Evolutionary conservation across 345 rosid genomes (phyloP).

Genomic region (Salix arbutifolia): DNA sequence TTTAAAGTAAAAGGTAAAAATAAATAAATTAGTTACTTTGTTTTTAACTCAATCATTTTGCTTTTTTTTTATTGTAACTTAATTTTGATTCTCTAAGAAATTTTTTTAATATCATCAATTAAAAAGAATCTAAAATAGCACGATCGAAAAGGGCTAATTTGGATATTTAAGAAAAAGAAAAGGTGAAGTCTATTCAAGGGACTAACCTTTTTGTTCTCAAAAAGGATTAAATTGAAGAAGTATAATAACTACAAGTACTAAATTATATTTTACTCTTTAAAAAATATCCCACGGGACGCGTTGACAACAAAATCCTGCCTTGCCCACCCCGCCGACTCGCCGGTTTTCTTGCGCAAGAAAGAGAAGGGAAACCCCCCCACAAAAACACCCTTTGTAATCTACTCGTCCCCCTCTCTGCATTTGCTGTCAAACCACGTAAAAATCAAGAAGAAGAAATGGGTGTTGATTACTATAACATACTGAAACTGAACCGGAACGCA

Average conservation of each 20-base stretch:
- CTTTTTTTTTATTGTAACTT: too few relatives aligned
- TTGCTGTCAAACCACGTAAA: neutral
- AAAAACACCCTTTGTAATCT: neutral
- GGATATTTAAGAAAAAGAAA: neutral
- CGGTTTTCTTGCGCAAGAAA: neutral
- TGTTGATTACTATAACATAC: slow-evolving; percentile 84
- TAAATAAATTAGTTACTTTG: too few relatives aligned
- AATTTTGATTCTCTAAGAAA: too few relatives aligned
- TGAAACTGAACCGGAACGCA: slow-evolving; percentile 56
- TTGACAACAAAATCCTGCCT: neutral
- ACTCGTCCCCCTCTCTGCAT: neutral
- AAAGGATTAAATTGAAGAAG: neutral
- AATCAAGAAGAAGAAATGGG: slow-evolving; percentile 41
- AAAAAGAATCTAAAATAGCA: too few relatives aligned
- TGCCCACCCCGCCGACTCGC: slow-evolving; percentile 27
- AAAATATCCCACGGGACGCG: neutral
- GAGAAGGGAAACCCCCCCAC: neutral
- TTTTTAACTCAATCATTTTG: too few relatives aligned
- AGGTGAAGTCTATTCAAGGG: neutral
- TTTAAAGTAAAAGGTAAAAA: too few relatives aligned
- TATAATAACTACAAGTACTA: neutral
- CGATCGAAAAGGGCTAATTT: neutral
- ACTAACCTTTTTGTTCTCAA: neutral
- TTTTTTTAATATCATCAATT: too few relatives aligned
- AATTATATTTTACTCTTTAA: neutral